A percentile compares a stretch with the other conserved stretches of the same genome.
phyloP scores from a whole-genome alignment of 257 asterid species.

The Nicotiana knightiana region DNA sequence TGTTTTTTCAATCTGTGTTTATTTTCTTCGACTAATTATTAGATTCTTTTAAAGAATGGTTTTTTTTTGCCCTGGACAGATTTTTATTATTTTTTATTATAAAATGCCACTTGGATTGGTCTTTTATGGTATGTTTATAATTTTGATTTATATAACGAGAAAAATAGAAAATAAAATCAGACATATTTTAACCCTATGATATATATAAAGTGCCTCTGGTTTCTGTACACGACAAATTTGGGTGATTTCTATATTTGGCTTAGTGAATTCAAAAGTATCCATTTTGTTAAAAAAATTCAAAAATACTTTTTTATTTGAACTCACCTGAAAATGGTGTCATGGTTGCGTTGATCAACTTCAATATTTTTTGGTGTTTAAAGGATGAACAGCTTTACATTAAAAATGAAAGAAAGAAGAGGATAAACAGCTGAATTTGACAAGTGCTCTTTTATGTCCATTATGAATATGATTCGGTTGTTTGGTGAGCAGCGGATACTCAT shows the following conservation, averaged over 20 bases:
- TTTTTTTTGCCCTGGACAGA: not conserved
- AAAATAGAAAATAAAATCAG: not conserved
- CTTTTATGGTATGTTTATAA: not conserved
- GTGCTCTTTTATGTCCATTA: not conserved
- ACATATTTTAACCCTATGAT: not conserved
- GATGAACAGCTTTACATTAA: not conserved
- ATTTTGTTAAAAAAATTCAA: no score
- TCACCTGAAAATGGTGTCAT: not conserved
- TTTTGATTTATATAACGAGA: not conserved
- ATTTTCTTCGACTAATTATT: not conserved
- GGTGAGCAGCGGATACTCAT: slow-evolving; percentile 76
- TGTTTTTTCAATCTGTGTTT: not conserved
- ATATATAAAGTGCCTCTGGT: not conserved
- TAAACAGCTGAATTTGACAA: not conserved
- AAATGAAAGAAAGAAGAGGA: no score
- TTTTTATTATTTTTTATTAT: not conserved
- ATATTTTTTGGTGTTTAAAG: not conserved
- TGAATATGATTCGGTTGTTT: slow-evolving; percentile 9
- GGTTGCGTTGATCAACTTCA: not conserved
- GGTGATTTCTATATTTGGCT: no score
- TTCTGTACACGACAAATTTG: not conserved
- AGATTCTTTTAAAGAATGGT: not conserved
- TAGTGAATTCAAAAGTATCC: no score
- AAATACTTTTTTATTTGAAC: not conserved
- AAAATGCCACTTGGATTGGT: not conserved